Conservation (phyloP, 768 basidiomycete genomes). For the Roridomyces roridus region DNA sequence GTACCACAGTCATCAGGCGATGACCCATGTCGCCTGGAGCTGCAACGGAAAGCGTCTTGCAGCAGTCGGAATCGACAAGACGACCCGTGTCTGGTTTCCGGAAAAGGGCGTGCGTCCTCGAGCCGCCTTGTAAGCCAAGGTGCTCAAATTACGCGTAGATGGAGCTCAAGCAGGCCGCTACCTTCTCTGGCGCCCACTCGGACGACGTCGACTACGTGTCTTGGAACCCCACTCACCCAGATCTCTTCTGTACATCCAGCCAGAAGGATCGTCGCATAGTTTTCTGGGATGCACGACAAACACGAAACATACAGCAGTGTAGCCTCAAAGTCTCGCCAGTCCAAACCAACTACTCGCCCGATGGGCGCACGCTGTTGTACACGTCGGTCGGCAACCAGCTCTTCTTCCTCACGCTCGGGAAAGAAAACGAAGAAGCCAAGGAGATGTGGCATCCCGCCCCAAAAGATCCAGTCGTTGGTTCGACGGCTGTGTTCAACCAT, state of each 20-base stretch:
- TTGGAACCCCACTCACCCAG: conserved; percentile 88
- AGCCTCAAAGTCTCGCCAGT: conserved; percentile 64
- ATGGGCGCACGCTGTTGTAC: conserved; percentile 70
- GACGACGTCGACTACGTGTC: conserved; percentile 85
- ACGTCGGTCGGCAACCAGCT: conserved; percentile 65
- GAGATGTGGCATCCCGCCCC: conserved; percentile 53
- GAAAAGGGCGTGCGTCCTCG: conserved; percentile 70
- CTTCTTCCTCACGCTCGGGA: conserved; percentile 64
- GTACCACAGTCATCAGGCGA: conserved; percentile 65
- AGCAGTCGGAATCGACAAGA: conserved; percentile 83
- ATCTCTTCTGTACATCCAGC: conserved; percentile 81
- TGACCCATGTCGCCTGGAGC: conserved; percentile 84
- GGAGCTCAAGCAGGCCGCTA: conserved; percentile 69
- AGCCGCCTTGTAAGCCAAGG: background rate
- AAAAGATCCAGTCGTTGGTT: conserved; percentile 62
- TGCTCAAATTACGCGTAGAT: conserved; percentile 50
- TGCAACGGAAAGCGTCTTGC: conserved; percentile 84
- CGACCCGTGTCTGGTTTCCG: conserved; percentile 77
- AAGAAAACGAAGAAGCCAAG: conserved; percentile 55
- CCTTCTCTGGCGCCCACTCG: conserved; percentile 73
- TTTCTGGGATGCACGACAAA: conserved; percentile 91
- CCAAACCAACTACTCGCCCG: conserved; percentile 74
- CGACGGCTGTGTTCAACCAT: conserved; percentile 79
- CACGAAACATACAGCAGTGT: conserved; percentile 67
- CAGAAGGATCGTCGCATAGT: conserved; percentile 76